A percentile compares a stretch with the other conserved stretches of the same genome.
Evolutionary conservation across 208 protist species (phyloP).

Genomic region (Crithidia thermophila): DNA sequence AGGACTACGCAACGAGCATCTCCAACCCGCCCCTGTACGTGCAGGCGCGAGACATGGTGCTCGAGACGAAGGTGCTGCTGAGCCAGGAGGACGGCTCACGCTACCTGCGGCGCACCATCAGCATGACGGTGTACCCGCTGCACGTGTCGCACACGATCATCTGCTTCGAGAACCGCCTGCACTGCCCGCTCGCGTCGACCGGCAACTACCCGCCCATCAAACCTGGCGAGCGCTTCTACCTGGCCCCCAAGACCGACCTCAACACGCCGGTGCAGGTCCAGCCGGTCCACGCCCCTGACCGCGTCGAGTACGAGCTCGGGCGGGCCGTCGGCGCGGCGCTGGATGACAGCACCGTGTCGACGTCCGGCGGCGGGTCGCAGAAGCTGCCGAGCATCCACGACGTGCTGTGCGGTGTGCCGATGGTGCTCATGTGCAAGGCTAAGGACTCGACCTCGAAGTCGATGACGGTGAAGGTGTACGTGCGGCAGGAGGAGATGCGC

Average conservation of each 20-base stretch:
- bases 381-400: slow-evolving; percentile 42
- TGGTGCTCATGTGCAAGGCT: slow-evolving; percentile 36
- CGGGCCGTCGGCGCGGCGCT: slow-evolving; percentile 16
- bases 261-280: slow-evolving; percentile 48
- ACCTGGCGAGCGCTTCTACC: slow-evolving; percentile 61
- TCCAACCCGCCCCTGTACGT: slow-evolving; percentile 62
- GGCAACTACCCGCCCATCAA: slow-evolving; percentile 32
- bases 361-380: background rate
- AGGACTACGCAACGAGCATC: slow-evolving; percentile 53
- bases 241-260: slow-evolving; percentile 46
- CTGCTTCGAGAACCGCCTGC: slow-evolving; percentile 77
- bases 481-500: slow-evolving; percentile 58
- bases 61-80: slow-evolving; percentile 58
- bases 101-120: slow-evolving; percentile 57
- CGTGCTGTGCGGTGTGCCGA: slow-evolving; percentile 42
- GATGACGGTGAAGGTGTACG: slow-evolving; percentile 42
- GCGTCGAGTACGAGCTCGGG: slow-evolving; percentile 23
- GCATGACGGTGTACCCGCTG: slow-evolving; percentile 66
- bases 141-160: slow-evolving; percentile 67
- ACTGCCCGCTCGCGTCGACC: slow-evolving; percentile 35
- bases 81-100: slow-evolving; percentile 34
- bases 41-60: slow-evolving; percentile 51
- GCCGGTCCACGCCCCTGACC: slow-evolving; percentile 38
- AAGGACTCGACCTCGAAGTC: background rate
- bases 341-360: background rate